These are phyloP conservation scores for Collybia sordida DNA, from an alignment of 768 basidiomycete genomes.

Conservation along the genomic window DNA sequence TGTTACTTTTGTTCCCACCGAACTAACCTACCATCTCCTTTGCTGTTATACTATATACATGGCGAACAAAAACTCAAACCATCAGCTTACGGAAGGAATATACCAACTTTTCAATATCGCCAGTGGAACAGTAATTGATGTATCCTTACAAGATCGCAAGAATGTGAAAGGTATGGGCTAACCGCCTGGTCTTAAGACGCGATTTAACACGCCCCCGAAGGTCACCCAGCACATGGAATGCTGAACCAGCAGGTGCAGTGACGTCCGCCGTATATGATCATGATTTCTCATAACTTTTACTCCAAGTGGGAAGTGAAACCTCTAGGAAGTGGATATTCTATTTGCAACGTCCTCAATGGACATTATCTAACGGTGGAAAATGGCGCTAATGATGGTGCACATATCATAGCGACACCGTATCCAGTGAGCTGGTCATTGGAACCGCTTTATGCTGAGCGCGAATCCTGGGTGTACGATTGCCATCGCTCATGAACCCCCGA, in stretches of 20 bases:
- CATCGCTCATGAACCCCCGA: neutral
- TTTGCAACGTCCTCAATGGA: conserved; percentile 21
- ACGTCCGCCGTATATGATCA: neutral
- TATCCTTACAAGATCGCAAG: conserved; percentile 18
- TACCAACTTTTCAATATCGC: conserved; percentile 17
- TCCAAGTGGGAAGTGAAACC: conserved; percentile 26
- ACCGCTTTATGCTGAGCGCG: conserved; percentile 15
- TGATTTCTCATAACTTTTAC: neutral
- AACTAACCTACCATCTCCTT: too few relatives aligned
- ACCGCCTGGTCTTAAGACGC: neutral
- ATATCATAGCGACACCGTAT: conserved; percentile 22
- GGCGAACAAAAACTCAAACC: too few relatives aligned
- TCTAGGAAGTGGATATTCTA: conserved; percentile 30
- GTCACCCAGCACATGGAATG: conserved; percentile 19
- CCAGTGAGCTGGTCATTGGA: conserved; percentile 32
- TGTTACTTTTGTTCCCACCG: too few relatives aligned
- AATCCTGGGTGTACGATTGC: conserved; percentile 18
- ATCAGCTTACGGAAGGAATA: conserved; percentile 6
- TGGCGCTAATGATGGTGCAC: conserved; percentile 14
- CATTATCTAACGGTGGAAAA: conserved; percentile 26
- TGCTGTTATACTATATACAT: too few relatives aligned
- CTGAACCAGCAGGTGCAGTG: conserved; percentile 26
- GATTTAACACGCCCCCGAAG: neutral
- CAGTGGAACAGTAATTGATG: conserved; percentile 17
- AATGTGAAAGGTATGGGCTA: conserved; percentile 7